phyloP scores from a whole-genome alignment of 306 rosid genomes.

The Comarum palustre region DNA sequence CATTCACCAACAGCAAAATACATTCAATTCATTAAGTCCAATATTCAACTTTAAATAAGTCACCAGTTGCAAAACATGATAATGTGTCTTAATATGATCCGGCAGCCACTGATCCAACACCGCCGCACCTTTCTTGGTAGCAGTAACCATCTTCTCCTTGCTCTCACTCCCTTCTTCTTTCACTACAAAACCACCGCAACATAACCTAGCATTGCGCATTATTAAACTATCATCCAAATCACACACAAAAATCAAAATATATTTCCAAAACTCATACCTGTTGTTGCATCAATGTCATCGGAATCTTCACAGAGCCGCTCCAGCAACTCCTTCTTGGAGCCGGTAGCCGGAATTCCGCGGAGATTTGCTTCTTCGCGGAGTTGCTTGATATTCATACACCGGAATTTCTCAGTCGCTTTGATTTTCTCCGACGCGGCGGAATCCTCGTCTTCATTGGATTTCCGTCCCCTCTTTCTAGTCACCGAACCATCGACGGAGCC shows the following conservation, averaged over 20 bases:
- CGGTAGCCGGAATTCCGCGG: constrained; percentile 33
- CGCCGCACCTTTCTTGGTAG: constrained; percentile 84
- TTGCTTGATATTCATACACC: constrained; percentile 34
- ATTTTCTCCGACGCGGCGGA: constrained; percentile 33
- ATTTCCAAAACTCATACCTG: not conserved
- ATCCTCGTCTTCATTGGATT: constrained; percentile 25
- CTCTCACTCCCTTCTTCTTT: constrained; percentile 30
- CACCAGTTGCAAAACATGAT: constrained; percentile 78
- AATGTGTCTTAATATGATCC: constrained; percentile 58
- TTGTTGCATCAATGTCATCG: constrained; percentile 28
- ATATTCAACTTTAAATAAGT: constrained; percentile 21
- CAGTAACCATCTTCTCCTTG: constrained; percentile 64
- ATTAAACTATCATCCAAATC: not conserved
- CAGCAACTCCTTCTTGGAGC: constrained; percentile 44
- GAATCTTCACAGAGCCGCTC: constrained; percentile 38
- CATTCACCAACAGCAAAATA: not conserved
- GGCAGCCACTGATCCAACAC: constrained; percentile 88
- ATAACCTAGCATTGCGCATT: not conserved
- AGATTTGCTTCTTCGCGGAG: constrained; percentile 43
- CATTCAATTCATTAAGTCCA: not conserved
- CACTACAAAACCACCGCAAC: constrained; percentile 26
- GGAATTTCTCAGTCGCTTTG: constrained; percentile 37
- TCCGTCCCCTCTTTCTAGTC: constrained; percentile 45
- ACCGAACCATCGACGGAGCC: constrained; percentile 26
- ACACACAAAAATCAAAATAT: not conserved